Conservation (phyloP, 371 early-diverging fungal genomes). For the Rhizopus sp. region DNA sequence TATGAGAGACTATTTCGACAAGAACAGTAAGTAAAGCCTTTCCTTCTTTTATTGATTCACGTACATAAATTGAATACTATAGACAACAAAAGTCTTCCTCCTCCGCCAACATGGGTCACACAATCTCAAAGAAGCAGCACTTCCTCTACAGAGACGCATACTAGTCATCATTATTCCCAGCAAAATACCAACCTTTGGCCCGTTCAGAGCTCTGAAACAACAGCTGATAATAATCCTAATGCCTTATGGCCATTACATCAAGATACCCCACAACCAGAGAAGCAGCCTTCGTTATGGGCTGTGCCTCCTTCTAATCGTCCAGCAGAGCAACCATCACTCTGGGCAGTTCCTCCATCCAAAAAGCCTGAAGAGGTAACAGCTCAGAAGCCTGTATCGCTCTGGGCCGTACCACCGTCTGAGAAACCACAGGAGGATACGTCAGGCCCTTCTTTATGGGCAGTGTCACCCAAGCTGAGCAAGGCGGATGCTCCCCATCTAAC, state of each 20-base stretch:
- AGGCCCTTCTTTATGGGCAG: constrained; percentile 6
- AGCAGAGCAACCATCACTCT: constrained; percentile 1
- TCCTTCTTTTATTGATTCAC: background rate
- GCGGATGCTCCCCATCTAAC: background rate
- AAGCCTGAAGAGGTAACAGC: background rate
- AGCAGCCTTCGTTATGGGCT: constrained; percentile 9
- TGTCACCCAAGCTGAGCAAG: background rate
- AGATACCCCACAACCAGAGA: constrained; percentile 8
- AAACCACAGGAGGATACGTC: background rate
- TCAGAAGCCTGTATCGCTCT: constrained; percentile 2
- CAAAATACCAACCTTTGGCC: constrained; percentile 4
- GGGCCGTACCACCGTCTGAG: constrained; percentile 6
- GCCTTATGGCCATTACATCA: constrained; percentile 19
- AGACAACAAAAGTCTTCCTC: background rate
- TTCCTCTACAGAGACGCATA: constrained; percentile 16
- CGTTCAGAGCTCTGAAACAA: constrained; percentile 10
- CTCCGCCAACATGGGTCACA: constrained; percentile 8
- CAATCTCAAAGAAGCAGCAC: constrained; percentile 23
- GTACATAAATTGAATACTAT: background rate
- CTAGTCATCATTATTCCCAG: background rate
- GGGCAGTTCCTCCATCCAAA: constrained; percentile 7
- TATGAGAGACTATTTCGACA: constrained; percentile 10
- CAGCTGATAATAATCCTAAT: background rate
- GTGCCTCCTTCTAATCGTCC: constrained; percentile 3
- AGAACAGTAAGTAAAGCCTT: background rate